Conservation (phyloP, 2,329 filamentous ascomycete genomes). For the Gnomoniopsis sp. region DNA sequence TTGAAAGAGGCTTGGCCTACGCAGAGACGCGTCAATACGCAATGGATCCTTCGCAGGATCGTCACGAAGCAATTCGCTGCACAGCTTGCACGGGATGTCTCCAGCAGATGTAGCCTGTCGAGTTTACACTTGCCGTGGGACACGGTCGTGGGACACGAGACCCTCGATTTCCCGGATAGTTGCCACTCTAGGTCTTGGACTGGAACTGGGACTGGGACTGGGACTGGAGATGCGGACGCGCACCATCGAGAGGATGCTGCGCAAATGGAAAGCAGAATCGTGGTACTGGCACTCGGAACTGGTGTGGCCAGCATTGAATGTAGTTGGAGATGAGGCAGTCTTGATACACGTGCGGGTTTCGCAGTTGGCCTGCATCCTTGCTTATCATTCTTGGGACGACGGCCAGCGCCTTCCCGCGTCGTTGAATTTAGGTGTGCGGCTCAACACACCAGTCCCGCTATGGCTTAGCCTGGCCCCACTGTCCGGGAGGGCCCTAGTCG, state of each 20-base stretch:
- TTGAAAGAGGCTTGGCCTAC: neutral
- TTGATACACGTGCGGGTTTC: conserved; percentile 33
- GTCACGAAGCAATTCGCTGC: too few relatives aligned
- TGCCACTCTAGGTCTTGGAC: neutral
- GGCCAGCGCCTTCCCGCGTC: conserved; percentile 9
- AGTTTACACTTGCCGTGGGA: neutral
- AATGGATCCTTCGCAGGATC: too few relatives aligned
- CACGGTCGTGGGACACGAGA: neutral
- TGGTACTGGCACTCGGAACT: neutral
- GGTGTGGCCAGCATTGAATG: conserved; percentile 27
- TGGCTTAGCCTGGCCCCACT: neutral
- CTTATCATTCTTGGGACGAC: neutral
- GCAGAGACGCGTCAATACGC: too few relatives aligned
- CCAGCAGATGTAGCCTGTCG: too few relatives aligned
- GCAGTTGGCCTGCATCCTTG: conserved; percentile 11
- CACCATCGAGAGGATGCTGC: neutral
- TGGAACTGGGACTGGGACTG: too few relatives aligned
- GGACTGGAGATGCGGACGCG: too few relatives aligned
- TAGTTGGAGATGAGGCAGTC: conserved; percentile 31
- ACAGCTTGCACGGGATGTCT: neutral
- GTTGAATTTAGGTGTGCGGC: conserved; percentile 20
- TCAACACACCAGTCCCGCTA: conserved; percentile 1
- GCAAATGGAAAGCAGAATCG: neutral
- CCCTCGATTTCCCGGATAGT: neutral
- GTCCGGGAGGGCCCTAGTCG: neutral